These are phyloP conservation scores for Eucalyptus microcorys DNA, from an alignment of 345 rosid genomes.

Conservation along the genomic window DNA sequence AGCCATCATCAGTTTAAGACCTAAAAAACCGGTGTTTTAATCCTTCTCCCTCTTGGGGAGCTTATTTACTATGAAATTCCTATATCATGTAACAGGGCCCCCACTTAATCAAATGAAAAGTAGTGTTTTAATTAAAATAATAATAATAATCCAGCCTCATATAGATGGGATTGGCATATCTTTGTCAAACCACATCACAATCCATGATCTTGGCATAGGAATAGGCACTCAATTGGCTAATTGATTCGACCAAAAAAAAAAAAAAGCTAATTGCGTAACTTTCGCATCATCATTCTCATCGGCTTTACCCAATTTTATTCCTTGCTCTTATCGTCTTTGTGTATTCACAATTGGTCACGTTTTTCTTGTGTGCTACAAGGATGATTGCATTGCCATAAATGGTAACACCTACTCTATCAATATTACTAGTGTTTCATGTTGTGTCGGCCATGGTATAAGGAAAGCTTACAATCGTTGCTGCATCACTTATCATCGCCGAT, in stretches of 20 bases:
- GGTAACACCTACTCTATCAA: neutral
- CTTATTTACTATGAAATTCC: neutral
- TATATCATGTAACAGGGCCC: neutral
- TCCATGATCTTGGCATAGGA: too few relatives aligned
- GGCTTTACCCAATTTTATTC: neutral
- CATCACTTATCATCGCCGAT: neutral
- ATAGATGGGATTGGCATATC: too few relatives aligned
- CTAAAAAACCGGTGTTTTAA: neutral
- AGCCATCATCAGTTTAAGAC: too few relatives aligned
- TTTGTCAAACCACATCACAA: too few relatives aligned
- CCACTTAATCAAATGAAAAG: neutral
- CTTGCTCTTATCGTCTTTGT: neutral
- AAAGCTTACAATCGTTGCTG: too few relatives aligned
- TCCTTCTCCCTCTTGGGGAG: neutral
- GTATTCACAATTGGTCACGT: neutral
- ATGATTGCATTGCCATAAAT: constrained; percentile 38
- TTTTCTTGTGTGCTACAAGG: neutral
- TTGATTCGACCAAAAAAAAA: too few relatives aligned
- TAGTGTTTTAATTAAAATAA: too few relatives aligned
- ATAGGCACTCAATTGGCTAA: neutral
- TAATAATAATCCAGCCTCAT: too few relatives aligned
- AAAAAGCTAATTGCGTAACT: too few relatives aligned
- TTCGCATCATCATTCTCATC: neutral
- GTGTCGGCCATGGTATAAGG: neutral
- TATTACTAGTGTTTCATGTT: neutral